Base-by-base conservation (phyloP, 352 stramenopile species). In the Phytophthora rubi region DNA sequence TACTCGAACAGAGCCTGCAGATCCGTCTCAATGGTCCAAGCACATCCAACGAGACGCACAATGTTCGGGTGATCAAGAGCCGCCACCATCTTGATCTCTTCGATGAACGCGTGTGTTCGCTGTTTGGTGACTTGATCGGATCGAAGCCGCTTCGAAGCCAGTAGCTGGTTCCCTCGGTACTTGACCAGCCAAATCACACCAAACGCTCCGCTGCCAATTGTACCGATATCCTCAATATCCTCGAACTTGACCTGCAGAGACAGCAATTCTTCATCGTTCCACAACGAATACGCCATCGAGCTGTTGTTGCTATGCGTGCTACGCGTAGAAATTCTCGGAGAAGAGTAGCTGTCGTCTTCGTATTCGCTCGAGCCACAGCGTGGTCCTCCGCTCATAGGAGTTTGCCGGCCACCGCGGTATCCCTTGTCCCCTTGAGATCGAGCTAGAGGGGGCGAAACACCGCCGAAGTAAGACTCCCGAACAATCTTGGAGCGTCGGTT, bases 1-100 rank as follows among this genome's bases (percentile, higher is more conserved):
- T 89, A 92, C 71, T 92, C 83, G 47, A 91, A 90, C 1, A 93
- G 59, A 7, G 76, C 80, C 44, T 91, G 81, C 2, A 93, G 45
- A 21, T 92, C 77, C 2, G 62, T 76, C 57, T 86, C 71, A 21
- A 82, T 71, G 1, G 70, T 88, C 85, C 85, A 92, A 1, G 85
- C 88, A 3, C 79, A 85, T 0, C 88, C 87, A 2, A 94, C 63
- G 7, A 96, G 75, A 44, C 74, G 67, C 6, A 96, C 71, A 62
- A 96, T 86, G 35, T 79, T 81, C 9, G 85, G 76, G 30, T 94
- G 88, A 15, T 89, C 71, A 3, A 95, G 72, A 28, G 67, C 62
- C 0, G 82, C 70, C 2, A 89, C 76, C 48, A 96, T 73, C 47
- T 90, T 91, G 71, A 94, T 90, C 62, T 96, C 89, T 5, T 67